These are phyloP conservation scores for Komagataea norvegica DNA, from an alignment of 1,139 yeast species.

Conservation along the genomic window DNA sequence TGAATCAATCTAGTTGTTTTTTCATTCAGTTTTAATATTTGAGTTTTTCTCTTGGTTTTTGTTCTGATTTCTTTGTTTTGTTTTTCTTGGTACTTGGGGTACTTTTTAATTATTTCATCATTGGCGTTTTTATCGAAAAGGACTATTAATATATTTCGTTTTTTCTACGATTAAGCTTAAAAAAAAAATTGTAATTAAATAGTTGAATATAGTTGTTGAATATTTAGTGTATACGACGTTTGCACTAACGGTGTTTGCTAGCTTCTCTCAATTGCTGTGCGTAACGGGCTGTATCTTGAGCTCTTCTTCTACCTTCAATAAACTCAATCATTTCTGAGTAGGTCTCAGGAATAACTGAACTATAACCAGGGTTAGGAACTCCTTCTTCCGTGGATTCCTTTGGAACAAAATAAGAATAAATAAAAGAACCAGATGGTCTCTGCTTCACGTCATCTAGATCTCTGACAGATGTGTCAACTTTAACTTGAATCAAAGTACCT, in stretches of 20 bases:
- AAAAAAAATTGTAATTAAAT: too few relatives aligned
- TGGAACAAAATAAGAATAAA: constrained; percentile 84
- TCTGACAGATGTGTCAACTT: constrained; percentile 77
- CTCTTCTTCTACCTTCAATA: constrained; percentile 85
- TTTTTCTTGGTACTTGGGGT: too few relatives aligned
- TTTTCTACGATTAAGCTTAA: too few relatives aligned
- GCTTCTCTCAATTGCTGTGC: constrained; percentile 39
- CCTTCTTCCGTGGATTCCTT: constrained; percentile 39
- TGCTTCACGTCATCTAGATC: constrained; percentile 55
- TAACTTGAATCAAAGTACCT: constrained; percentile 86
- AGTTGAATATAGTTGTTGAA: neutral
- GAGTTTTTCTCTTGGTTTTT: neutral
- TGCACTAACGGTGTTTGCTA: too few relatives aligned
- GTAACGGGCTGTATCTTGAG: constrained; percentile 72
- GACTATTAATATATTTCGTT: too few relatives aligned
- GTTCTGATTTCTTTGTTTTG: neutral
- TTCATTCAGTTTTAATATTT: too few relatives aligned
- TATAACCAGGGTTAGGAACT: constrained; percentile 39
- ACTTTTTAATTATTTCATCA: neutral
- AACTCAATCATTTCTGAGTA: constrained; percentile 91
- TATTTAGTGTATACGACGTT: too few relatives aligned
- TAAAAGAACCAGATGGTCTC: constrained; percentile 79
- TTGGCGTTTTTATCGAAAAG: neutral
- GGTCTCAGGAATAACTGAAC: constrained; percentile 78
- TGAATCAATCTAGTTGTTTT: constrained; percentile 17